phyloP scores from a whole-genome alignment of 1,139 yeast species.

The Candida pseudoviswanathii region DNA sequence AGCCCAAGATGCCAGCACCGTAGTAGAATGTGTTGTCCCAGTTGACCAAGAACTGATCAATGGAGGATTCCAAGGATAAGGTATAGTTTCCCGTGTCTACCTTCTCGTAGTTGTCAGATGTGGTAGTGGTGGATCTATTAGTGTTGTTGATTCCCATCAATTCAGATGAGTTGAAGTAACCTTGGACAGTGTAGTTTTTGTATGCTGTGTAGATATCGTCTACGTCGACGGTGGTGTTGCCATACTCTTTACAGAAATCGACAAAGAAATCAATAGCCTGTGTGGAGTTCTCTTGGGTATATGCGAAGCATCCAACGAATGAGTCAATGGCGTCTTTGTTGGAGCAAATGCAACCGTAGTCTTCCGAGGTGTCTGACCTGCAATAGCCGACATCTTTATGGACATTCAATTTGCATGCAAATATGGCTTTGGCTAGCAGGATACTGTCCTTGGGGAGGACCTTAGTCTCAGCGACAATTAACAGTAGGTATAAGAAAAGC shows the following conservation, averaged over 20 bases:
- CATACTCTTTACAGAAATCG: slow-evolving; percentile 18
- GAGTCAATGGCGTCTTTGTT: slow-evolving; percentile 17
- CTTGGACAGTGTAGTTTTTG: slow-evolving; percentile 19
- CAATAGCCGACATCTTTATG: slow-evolving; percentile 18
- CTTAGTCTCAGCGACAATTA: neutral
- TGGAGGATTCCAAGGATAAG: slow-evolving; percentile 7
- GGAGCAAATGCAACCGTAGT: slow-evolving; percentile 16
- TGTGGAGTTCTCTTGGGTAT: slow-evolving; percentile 7
- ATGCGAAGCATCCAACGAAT: slow-evolving; percentile 19
- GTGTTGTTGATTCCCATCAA: too few species aligned
- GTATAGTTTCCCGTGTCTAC: slow-evolving; percentile 4
- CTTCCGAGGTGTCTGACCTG: slow-evolving; percentile 6
- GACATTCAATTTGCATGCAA: slow-evolving; percentile 8
- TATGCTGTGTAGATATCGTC: slow-evolving; percentile 21
- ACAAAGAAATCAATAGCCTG: slow-evolving; percentile 9
- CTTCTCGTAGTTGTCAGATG: neutral
- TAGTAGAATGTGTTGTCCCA: slow-evolving; percentile 44
- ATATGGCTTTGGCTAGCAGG: slow-evolving; percentile 4
- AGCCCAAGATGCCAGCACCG: slow-evolving; percentile 51
- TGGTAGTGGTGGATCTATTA: too few species aligned
- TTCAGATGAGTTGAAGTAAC: slow-evolving; percentile 15
- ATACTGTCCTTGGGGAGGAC: slow-evolving; percentile 4
- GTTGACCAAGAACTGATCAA: slow-evolving; percentile 31
- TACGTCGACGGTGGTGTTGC: slow-evolving; percentile 16
- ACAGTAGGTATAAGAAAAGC: neutral